Evolutionary conservation across 768 basidiomycete genomes (phyloP).

Genomic region (Naematelia aurantialba): DNA sequence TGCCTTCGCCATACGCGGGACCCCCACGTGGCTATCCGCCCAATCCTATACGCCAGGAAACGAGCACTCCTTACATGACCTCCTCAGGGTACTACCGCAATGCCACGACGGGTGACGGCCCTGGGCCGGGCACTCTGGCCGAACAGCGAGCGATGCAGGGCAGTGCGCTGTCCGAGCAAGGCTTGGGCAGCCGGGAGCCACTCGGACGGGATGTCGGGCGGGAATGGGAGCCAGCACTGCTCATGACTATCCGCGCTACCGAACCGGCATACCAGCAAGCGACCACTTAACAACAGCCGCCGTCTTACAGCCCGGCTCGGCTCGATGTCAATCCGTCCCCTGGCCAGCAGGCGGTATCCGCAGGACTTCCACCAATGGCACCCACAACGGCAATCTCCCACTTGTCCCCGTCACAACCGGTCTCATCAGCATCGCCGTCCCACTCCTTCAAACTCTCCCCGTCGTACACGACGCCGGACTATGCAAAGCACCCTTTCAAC

Average conservation of each 20-base stretch:
- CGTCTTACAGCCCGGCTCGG: not conserved
- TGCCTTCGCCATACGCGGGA: not conserved
- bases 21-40: not conserved
- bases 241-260: not conserved
- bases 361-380: not conserved
- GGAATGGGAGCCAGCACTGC: conserved; percentile 5
- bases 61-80: conserved; percentile 1
- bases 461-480: conserved; percentile 55
- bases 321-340: not conserved
- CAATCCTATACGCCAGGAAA: conserved; percentile 2
- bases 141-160: conserved; percentile 8
- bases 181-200: not conserved
- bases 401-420: not conserved
- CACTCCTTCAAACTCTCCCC: conserved; percentile 2
- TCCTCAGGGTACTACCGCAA: conserved; percentile 1
- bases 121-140: conserved; percentile 13
- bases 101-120: not conserved
- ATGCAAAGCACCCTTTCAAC: conserved; percentile 46
- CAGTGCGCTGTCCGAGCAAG: conserved; percentile 9
- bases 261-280: not conserved
- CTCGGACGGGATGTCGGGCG: not conserved
- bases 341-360: not conserved
- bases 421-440: not conserved
- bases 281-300: not conserved
- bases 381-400: not conserved